Conservation (phyloP, 1,284 basidiomycete genomes). For the Marasmius tenuissimus region DNA sequence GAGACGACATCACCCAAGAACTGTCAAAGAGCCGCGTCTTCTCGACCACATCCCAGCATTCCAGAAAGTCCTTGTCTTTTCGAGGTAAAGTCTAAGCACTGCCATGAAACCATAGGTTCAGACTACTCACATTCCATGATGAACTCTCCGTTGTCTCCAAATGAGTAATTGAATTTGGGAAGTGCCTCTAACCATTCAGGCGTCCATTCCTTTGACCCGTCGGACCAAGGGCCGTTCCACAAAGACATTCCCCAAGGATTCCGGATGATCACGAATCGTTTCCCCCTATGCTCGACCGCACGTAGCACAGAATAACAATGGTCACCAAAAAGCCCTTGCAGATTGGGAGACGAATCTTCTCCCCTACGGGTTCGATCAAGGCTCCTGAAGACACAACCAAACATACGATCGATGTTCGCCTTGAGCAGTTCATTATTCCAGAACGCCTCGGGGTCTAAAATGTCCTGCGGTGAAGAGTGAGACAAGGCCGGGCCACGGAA, state of each 20-base stretch:
- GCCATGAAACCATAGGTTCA: too few species aligned
- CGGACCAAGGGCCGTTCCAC: constrained; percentile 53
- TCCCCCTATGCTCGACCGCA: constrained; percentile 46
- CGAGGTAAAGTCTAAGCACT: background rate
- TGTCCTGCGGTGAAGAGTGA: constrained; percentile 29
- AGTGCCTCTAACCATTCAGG: constrained; percentile 43
- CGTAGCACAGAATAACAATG: constrained; percentile 55
- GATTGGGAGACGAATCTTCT: constrained; percentile 31
- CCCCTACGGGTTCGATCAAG: constrained; percentile 31
- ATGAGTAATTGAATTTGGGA: constrained; percentile 33
- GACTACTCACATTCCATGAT: constrained; percentile 51
- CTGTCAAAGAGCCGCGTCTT: constrained; percentile 10
- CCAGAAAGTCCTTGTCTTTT: background rate
- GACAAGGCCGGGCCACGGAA: constrained; percentile 4
- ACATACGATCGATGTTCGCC: constrained; percentile 45
- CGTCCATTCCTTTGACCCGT: constrained; percentile 55
- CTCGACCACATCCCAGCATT: background rate
- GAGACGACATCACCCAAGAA: constrained; percentile 45
- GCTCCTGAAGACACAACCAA: constrained; percentile 39
- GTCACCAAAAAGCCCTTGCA: constrained; percentile 38
- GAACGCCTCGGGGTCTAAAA: constrained; percentile 41
- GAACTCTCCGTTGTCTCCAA: constrained; percentile 54
- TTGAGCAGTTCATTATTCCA: constrained; percentile 41
- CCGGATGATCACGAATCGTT: constrained; percentile 49
- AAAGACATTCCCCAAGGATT: constrained; percentile 55